Evolutionary conservation across 768 basidiomycete genomes (phyloP).

Genomic region (Trametes punicea): DNA sequence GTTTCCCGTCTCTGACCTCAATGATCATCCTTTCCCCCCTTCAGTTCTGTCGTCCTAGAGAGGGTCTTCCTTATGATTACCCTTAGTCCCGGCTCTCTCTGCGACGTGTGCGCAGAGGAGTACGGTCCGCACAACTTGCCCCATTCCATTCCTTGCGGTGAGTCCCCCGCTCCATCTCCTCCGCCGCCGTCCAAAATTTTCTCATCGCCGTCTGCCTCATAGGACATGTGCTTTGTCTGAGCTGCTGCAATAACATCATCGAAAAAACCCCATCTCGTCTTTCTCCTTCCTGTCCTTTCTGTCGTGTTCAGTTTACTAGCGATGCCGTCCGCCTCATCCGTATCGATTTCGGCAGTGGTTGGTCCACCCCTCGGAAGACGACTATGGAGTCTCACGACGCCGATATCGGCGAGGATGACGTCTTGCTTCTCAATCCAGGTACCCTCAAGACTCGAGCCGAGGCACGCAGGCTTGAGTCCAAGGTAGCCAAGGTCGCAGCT

Average conservation of each 20-base stretch:
- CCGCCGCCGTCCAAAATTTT: slow-evolving; percentile 24
- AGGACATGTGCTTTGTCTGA: slow-evolving; percentile 81
- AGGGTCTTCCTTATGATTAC: slow-evolving; percentile 59
- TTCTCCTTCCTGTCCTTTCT: slow-evolving; percentile 79
- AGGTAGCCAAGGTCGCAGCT: slow-evolving; percentile 71
- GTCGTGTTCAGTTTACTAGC: slow-evolving; percentile 68
- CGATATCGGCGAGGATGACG: slow-evolving; percentile 34
- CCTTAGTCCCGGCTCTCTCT: slow-evolving; percentile 76
- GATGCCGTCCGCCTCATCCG: slow-evolving; percentile 74
- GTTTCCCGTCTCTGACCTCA: slow-evolving; percentile 25
- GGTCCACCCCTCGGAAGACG: slow-evolving; percentile 50
- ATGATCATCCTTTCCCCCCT: slow-evolving; percentile 28
- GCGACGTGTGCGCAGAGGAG: slow-evolving; percentile 90
- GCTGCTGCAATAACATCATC: slow-evolving; percentile 75
- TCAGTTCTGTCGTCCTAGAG: slow-evolving; percentile 25
- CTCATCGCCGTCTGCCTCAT: slow-evolving; percentile 17
- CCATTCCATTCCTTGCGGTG: slow-evolving; percentile 81
- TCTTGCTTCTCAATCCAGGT: slow-evolving; percentile 23
- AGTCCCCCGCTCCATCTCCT: slow-evolving; percentile 30
- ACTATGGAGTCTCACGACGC: slow-evolving; percentile 46
- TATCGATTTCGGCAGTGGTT: slow-evolving; percentile 69
- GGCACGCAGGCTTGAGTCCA: slow-evolving; percentile 70
- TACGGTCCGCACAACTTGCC: slow-evolving; percentile 71
- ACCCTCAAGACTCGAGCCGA: slow-evolving; percentile 40
- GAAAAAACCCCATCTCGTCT: slow-evolving; percentile 74